Percentiles rank a stretch among this genome's conserved stretches.
Evolutionary conservation across 495 filamentous ascomycete species (phyloP).

Genomic region (Cetradonia linearis): DNA sequence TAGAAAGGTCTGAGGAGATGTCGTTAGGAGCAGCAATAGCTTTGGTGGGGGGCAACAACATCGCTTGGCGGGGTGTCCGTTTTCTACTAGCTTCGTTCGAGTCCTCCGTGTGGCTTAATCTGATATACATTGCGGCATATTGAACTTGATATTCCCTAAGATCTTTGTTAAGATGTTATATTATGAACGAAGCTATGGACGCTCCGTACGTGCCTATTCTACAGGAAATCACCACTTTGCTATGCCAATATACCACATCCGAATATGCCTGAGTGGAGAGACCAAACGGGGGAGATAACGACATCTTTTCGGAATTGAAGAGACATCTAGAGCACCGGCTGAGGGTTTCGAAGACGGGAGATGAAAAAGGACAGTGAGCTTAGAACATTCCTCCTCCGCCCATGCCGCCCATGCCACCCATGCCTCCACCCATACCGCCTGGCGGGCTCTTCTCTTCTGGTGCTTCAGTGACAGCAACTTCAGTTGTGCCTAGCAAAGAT

Average conservation of each 20-base stretch:
- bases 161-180: background rate
- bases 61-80: slow-evolving; percentile 8
- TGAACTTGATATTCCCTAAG: background rate
- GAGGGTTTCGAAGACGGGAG: slow-evolving; percentile 18
- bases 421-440: slow-evolving; percentile 55
- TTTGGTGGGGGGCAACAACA: slow-evolving; percentile 4
- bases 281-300: slow-evolving; percentile 2
- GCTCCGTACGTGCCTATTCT: slow-evolving; percentile 22
- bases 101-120: background rate
- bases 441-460: slow-evolving; percentile 75
- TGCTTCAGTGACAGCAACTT: slow-evolving; percentile 94
- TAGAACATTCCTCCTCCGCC: slow-evolving; percentile 48
- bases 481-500: slow-evolving; percentile 92
- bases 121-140: background rate
- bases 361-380: slow-evolving; percentile 1
- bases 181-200: slow-evolving; percentile 12
- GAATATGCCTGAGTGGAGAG: slow-evolving; percentile 25
- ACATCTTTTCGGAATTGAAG: slow-evolving; percentile 8
- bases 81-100: slow-evolving; percentile 1
- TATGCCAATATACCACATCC: slow-evolving; percentile 20
- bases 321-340: slow-evolving; percentile 14
- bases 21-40: background rate
- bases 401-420: slow-evolving; percentile 60
- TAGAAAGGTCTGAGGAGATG: background rate
- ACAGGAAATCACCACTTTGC: slow-evolving; percentile 19